Percentiles rank a stretch among this genome's conserved stretches.
These are phyloP conservation scores for Xylaria bambusicola DNA, from an alignment of 495 filamentous ascomycete genomes.

Conservation along the genomic window DNA sequence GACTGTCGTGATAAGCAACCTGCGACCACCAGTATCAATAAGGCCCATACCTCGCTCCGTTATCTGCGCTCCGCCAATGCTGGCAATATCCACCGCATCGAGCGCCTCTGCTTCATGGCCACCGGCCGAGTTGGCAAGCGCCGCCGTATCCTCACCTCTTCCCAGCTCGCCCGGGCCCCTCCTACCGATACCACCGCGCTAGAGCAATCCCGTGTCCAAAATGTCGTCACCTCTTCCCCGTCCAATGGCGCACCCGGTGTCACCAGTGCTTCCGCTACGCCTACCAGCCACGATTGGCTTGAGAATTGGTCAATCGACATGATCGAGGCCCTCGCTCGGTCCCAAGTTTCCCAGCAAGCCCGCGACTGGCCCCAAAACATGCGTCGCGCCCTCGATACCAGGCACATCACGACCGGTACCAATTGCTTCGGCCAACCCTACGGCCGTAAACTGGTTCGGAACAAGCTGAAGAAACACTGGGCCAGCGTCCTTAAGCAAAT, in stretches of 20 bases:
- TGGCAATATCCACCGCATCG: slow-evolving; percentile 63
- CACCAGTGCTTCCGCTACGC: neutral
- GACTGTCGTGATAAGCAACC: slow-evolving; percentile 19
- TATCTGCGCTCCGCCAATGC: slow-evolving; percentile 46
- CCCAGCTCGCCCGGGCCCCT: slow-evolving; percentile 45
- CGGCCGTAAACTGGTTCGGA: slow-evolving; percentile 51
- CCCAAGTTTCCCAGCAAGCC: slow-evolving; percentile 30
- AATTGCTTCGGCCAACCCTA: slow-evolving; percentile 68
- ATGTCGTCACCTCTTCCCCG: neutral
- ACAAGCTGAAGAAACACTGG: slow-evolving; percentile 65
- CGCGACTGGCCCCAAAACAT: slow-evolving; percentile 36
- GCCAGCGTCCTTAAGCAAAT: slow-evolving; percentile 53
- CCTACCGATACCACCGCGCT: slow-evolving; percentile 40
- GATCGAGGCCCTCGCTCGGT: slow-evolving; percentile 32
- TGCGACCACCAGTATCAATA: slow-evolving; percentile 21
- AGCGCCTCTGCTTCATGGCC: slow-evolving; percentile 62
- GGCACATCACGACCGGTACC: slow-evolving; percentile 52
- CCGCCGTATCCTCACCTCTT: slow-evolving; percentile 59
- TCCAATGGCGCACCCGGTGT: neutral
- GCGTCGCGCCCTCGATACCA: slow-evolving; percentile 47
- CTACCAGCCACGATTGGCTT: slow-evolving; percentile 39
- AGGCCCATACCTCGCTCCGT: slow-evolving; percentile 40
- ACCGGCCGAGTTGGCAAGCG: slow-evolving; percentile 77
- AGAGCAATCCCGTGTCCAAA: slow-evolving; percentile 18
- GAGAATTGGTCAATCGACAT: slow-evolving; percentile 45